Conservation (phyloP, 768 basidiomycete species). For the Naematelia encephala region DNA sequence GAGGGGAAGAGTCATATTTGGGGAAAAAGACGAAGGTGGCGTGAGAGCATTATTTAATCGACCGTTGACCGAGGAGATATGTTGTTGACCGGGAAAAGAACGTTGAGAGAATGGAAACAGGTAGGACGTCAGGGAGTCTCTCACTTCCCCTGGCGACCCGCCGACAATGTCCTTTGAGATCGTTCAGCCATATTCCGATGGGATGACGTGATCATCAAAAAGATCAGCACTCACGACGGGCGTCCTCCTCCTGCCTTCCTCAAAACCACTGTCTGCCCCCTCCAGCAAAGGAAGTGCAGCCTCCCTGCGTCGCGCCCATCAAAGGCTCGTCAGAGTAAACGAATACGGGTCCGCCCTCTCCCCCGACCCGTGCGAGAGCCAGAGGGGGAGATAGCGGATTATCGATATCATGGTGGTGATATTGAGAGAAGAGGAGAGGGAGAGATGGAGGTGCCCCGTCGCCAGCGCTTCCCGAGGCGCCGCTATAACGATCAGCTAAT, state of each 20-base stretch:
- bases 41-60: constrained; percentile 7
- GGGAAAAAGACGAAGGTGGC: constrained; percentile 21
- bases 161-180: constrained; percentile 36
- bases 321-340: constrained; percentile 36
- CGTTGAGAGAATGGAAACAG: constrained; percentile 39
- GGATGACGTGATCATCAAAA: background rate
- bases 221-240: constrained; percentile 35
- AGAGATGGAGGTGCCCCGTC: constrained; percentile 27
- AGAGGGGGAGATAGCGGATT: constrained; percentile 28
- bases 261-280: constrained; percentile 51
- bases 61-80: constrained; percentile 9
- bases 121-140: constrained; percentile 50
- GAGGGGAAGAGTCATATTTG: constrained; percentile 26
- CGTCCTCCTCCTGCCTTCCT: constrained; percentile 50
- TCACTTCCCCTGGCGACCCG: constrained; percentile 48
- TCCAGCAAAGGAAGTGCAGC: constrained; percentile 38
- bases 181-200: background rate
- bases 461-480: constrained; percentile 38
- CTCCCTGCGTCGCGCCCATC: background rate
- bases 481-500: constrained; percentile 15
- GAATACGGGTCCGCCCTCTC: constrained; percentile 40
- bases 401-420: constrained; percentile 27
- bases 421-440: constrained; percentile 27
- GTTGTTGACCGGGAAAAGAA: background rate
- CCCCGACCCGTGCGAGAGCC: constrained; percentile 44